Conservation (phyloP, 1,284 basidiomycete genomes). For the Melampsora occidentalis region DNA sequence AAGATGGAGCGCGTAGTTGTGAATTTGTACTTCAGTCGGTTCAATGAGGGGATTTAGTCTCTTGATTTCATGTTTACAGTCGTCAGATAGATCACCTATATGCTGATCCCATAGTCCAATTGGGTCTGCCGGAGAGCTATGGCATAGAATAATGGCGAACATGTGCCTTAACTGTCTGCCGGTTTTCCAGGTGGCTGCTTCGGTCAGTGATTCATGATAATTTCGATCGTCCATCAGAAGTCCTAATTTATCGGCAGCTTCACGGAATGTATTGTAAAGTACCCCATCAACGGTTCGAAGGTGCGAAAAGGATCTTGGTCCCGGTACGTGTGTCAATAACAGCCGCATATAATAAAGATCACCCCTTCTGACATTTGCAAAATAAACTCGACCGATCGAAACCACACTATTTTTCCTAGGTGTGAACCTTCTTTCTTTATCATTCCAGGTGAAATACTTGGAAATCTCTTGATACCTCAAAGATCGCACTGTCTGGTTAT, state of each 20-base stretch:
- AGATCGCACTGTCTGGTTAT: not conserved
- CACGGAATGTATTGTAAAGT: no score
- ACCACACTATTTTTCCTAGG: constrained; percentile 46
- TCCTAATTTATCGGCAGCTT: no score
- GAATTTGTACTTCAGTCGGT: not conserved
- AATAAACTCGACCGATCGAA: constrained; percentile 56
- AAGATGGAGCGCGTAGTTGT: no score
- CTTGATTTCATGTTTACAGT: constrained; percentile 5
- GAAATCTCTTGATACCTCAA: constrained; percentile 17
- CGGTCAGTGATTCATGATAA: constrained; percentile 56
- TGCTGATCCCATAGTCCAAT: constrained; percentile 55
- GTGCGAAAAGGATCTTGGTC: constrained; percentile 54
- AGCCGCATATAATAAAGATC: constrained; percentile 56
- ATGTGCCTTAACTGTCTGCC: constrained; percentile 55
- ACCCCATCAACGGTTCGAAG: constrained; percentile 52
- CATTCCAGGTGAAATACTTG: constrained; percentile 9
- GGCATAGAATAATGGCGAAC: constrained; percentile 56
- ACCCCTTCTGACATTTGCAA: constrained; percentile 52
- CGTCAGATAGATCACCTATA: constrained; percentile 56
- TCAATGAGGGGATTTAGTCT: no score
- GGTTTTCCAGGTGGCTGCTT: constrained; percentile 57
- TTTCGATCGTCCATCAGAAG: constrained; percentile 54
- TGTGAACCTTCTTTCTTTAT: constrained; percentile 44
- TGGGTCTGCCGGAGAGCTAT: constrained; percentile 54
- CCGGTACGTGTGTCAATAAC: constrained; percentile 55